Percentiles rank a stretch among this genome's conserved stretches.
phyloP scores from a whole-genome alignment of 2,329 filamentous ascomycete genomes.

The Fusarium humuli region DNA sequence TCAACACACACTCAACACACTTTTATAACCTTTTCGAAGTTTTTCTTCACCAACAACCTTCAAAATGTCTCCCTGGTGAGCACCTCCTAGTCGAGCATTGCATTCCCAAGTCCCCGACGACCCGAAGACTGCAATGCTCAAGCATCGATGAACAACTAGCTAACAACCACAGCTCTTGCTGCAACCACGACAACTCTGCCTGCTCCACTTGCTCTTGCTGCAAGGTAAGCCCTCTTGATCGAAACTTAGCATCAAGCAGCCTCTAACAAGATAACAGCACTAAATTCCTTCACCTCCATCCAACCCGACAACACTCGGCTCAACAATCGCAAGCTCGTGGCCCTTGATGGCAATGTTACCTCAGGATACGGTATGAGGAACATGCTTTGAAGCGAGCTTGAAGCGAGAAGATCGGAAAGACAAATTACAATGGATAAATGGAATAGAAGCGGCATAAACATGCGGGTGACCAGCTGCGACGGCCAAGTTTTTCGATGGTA shows the following conservation, averaged over 20 bases:
- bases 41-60: slow-evolving; percentile 42
- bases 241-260: not conserved
- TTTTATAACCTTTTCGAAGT: slow-evolving; percentile 42
- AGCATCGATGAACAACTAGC: not conserved
- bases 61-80: slow-evolving; percentile 49
- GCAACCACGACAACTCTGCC: slow-evolving; percentile 38
- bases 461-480: slow-evolving; percentile 36
- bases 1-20: slow-evolving; percentile 34
- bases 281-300: slow-evolving; percentile 40
- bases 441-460: slow-evolving; percentile 39
- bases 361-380: slow-evolving; percentile 15
- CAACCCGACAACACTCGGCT: slow-evolving; percentile 26
- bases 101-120: not conserved
- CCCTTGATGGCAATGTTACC: slow-evolving; percentile 25
- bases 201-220: slow-evolving; percentile 46
- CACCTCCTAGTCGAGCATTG: not conserved
- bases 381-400: slow-evolving; percentile 2
- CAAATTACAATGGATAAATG: slow-evolving; percentile 15
- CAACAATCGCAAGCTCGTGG: slow-evolving; percentile 11
- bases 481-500: slow-evolving; percentile 38
- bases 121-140: slow-evolving; percentile 1
- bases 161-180: slow-evolving; percentile 38
- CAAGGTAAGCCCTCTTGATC: slow-evolving; percentile 26
- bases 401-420: slow-evolving; percentile 22
- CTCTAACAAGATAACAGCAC: slow-evolving; percentile 39